Evolutionary conservation across 139 green algal species (phyloP).

Genomic region (Closterium sp.): DNA sequence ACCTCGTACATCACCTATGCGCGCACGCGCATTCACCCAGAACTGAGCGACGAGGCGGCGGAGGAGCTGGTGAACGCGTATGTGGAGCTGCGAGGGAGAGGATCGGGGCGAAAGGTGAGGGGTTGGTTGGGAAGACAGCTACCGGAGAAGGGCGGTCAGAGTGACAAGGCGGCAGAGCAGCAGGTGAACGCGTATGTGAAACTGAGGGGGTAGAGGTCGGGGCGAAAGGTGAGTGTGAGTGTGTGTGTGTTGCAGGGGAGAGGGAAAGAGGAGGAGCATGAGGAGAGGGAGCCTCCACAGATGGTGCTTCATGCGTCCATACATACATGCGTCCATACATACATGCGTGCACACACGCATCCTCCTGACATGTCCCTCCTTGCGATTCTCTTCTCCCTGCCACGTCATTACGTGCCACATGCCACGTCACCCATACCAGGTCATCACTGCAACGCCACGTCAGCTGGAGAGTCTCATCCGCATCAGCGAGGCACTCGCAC

Average conservation of each 20-base stretch:
- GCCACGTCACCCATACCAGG: constrained; percentile 37
- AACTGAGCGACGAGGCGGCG: constrained; percentile 66
- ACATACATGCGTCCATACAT: background rate
- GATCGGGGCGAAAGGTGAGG: background rate
- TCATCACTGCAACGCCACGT: constrained; percentile 85
- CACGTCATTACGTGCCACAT: too few species aligned
- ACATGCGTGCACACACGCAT: background rate
- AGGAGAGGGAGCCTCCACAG: background rate
- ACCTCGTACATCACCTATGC: constrained; percentile 88
- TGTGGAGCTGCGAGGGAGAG: constrained; percentile 70
- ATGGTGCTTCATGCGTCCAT: too few species aligned
- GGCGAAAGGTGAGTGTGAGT: background rate
- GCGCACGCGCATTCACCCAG: constrained; percentile 64
- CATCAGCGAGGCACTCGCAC: constrained; percentile 77
- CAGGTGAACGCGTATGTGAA: constrained; percentile 79
- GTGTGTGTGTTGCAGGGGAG: background rate
- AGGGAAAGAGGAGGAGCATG: background rate
- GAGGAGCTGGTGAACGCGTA: constrained; percentile 73
- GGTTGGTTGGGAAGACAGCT: background rate
- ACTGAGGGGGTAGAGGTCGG: constrained; percentile 58
- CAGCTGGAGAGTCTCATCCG: constrained; percentile 91
- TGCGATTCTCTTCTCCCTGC: background rate
- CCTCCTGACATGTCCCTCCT: too few species aligned
- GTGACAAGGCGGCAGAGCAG: constrained; percentile 56
- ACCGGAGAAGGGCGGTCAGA: background rate